Percentiles rank a stretch among this genome's conserved stretches.
Evolutionary conservation across 2,329 filamentous ascomycete genomes (phyloP).

Genomic region (Pseudonectria buxi): DNA sequence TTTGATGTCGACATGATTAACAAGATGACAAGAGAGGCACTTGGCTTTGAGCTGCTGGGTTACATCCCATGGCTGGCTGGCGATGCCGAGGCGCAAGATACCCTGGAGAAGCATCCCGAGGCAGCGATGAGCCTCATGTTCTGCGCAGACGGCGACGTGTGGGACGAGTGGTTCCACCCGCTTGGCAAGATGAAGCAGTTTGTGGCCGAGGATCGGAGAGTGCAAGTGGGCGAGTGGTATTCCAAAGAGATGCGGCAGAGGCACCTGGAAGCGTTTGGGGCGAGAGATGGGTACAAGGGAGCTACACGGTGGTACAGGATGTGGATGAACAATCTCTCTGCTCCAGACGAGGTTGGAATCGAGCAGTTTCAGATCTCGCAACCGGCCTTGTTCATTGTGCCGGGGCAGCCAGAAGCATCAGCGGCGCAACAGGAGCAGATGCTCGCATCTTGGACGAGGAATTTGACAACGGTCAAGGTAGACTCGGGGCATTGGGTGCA

Average conservation of each 20-base stretch:
- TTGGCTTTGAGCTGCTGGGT: conserved; percentile 26
- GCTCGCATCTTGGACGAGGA: conserved; percentile 17
- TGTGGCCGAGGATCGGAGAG: conserved; percentile 12
- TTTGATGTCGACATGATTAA: conserved; percentile 28
- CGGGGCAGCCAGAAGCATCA: conserved; percentile 7
- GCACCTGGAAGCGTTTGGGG: conserved; percentile 18
- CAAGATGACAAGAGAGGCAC: conserved; percentile 20
- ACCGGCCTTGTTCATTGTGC: conserved; percentile 18
- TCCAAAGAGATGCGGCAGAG: conserved; percentile 11
- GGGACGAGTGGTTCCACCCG: conserved; percentile 23
- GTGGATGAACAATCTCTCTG: conserved; percentile 23
- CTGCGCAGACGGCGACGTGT: conserved; percentile 14
- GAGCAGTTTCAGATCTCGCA: conserved; percentile 11
- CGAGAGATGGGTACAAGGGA: conserved; percentile 22
- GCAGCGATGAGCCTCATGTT: conserved; percentile 25
- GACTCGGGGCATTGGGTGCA: conserved; percentile 30
- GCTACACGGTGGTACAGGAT: conserved; percentile 25
- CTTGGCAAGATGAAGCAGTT: conserved; percentile 23
- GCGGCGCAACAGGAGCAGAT: conserved; percentile 19
- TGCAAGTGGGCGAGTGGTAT: conserved; percentile 22
- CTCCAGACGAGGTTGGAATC: conserved; percentile 17
- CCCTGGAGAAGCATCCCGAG: conserved; percentile 18
- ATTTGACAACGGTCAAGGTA: conserved; percentile 31
- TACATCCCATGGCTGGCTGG: conserved; percentile 24
- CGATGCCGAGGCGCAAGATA: conserved; percentile 4